Base-by-base conservation (phyloP, 208 protist species). In the Crithidia expoeki region DNA sequence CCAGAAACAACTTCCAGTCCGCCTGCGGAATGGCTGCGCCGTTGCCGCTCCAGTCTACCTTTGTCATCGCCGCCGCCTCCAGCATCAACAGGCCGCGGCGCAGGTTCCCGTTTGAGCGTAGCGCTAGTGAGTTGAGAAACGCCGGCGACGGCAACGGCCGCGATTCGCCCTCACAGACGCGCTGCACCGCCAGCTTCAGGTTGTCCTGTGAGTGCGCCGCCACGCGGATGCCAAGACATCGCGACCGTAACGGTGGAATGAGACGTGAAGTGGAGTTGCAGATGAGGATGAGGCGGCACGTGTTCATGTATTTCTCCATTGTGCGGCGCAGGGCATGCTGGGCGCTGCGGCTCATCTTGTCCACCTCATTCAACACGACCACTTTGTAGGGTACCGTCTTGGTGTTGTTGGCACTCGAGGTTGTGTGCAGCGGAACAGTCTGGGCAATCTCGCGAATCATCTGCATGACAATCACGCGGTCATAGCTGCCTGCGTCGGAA, bases 301-400 rank as follows among this genome's bases (percentile, higher is more conserved):
- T 98, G 19, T 79, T 72, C 59, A 97, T 94, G 90, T 99, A 99
- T 77, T 99, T 99, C 74, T 99, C 99, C 99, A 99, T 99, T 17
- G 99, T 99, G 30, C 99, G 96, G 28, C 99, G 93, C 25, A 99
- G 90, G 16, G 98, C 99, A 55, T 99, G 98, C 83, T 99, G 99
- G 4, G 99, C 98, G 27, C 97, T 90, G 36, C 89, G 90, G 58
- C 86, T 97, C 76, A 99, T 89, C 62, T 82, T 86, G 61, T 99
- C 98, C 16, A 98, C 98, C 60, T 99, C 98, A 72, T 99, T 97
- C 0, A 99, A 83, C 14, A 99, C 85, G 30, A 99, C 92, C 21
- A 99, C 97, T 88, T 98, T 98, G 70, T 97, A 98, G 2, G 60
- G 71, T 33, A 81, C 81, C n/a, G 19, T 49, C 59, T 68, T 60